Conservation (phyloP, 208 protist genomes). For the Trypanosoma conorhini region DNA sequence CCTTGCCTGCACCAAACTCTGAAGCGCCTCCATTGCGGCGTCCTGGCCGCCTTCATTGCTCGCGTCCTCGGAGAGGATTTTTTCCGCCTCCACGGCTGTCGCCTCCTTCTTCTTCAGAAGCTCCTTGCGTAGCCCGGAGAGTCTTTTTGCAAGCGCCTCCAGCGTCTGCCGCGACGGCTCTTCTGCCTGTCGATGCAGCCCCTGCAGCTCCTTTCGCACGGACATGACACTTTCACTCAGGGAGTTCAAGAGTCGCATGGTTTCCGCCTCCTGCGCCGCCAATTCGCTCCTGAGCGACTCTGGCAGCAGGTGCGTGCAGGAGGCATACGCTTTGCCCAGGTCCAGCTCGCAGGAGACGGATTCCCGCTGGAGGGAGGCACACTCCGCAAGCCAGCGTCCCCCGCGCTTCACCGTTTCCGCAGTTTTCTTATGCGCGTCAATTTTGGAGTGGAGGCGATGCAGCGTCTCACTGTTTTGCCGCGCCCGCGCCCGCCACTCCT, state of each 20-base stretch:
- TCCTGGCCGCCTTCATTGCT: background rate
- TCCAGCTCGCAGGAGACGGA: conserved; percentile 38
- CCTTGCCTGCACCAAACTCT: conserved; percentile 8
- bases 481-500: conserved; percentile 43
- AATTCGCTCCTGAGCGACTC: conserved; percentile 11
- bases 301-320: conserved; percentile 12
- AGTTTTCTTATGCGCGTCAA: conserved; percentile 38
- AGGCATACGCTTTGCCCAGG: conserved; percentile 28
- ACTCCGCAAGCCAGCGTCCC: conserved; percentile 18
- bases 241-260: conserved; percentile 4
- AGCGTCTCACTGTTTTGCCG: conserved; percentile 28
- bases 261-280: conserved; percentile 1
- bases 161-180: background rate
- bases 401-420: conserved; percentile 4
- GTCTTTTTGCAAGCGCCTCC: background rate
- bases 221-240: background rate
- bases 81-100: conserved; percentile 3
- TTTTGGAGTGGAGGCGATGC: conserved; percentile 31
- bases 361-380: conserved; percentile 16
- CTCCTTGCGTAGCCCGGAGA: conserved; percentile 14
- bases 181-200: background rate
- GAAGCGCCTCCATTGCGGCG: conserved; percentile 11
- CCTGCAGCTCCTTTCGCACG: conserved; percentile 6
- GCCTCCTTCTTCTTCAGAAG: conserved; percentile 7
- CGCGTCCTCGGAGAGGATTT: background rate